Conservation (phyloP, 108 stramenopile genomes). For the Mayamaea pseudoterrestris region DNA sequence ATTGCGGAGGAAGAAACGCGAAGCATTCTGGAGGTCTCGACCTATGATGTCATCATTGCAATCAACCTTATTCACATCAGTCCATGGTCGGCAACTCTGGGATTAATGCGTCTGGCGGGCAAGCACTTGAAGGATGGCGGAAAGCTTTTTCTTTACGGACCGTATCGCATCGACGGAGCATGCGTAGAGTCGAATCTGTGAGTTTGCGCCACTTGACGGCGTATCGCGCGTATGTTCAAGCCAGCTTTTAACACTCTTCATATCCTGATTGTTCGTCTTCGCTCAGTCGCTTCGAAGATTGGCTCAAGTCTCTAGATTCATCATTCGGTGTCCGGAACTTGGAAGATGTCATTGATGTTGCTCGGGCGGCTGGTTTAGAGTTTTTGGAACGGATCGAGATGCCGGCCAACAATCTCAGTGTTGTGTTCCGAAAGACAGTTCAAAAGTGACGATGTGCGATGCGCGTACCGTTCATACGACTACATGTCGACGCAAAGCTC, state of each 20-base stretch:
- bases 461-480: too few relatives aligned
- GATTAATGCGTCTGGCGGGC: slow-evolving; percentile 51
- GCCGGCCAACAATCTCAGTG: slow-evolving; percentile 74
- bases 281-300: slow-evolving; percentile 50
- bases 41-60: slow-evolving; percentile 41
- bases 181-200: slow-evolving; percentile 67
- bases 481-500: too few relatives aligned
- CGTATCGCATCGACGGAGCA: slow-evolving; percentile 53
- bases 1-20: slow-evolving; percentile 24
- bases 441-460: too few relatives aligned
- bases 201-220: slow-evolving; percentile 8
- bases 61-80: slow-evolving; percentile 87
- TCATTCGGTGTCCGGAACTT: slow-evolving; percentile 60
- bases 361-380: slow-evolving; percentile 35
- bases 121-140: slow-evolving; percentile 32
- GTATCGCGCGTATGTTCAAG: not conserved
- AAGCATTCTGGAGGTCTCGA: slow-evolving; percentile 8
- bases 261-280: not conserved
- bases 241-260: not conserved
- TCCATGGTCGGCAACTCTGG: slow-evolving; percentile 72
- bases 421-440: slow-evolving; percentile 43
- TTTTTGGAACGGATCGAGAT: slow-evolving; percentile 51
- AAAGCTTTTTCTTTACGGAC: slow-evolving; percentile 58
- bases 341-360: slow-evolving; percentile 49
- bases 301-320: slow-evolving; percentile 34